phyloP scores from a whole-genome alignment of 768 basidiomycete genomes.

The Tulasnella calospora region DNA sequence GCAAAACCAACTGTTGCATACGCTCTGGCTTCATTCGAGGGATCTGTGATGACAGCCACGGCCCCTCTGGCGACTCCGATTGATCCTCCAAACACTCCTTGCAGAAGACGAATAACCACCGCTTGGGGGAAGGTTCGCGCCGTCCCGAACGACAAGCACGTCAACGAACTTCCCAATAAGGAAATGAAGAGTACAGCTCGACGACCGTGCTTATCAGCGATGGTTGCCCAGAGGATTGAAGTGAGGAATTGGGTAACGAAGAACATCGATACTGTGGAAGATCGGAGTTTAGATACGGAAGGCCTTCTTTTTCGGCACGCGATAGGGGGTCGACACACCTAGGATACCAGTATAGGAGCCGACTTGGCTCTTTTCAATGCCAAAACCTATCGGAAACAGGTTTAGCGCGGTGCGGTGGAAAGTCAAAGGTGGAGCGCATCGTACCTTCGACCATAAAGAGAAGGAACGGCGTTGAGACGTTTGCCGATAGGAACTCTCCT shows the following conservation, averaged over 20 bases:
- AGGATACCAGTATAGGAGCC: constrained; percentile 87
- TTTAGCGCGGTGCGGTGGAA: neutral
- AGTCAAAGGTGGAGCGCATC: constrained; percentile 28
- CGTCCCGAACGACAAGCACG: constrained; percentile 74
- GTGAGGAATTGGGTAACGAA: constrained; percentile 96
- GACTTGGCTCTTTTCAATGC: constrained; percentile 68
- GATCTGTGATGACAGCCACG: constrained; percentile 80
- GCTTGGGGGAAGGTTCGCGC: constrained; percentile 72
- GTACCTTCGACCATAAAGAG: constrained; percentile 89
- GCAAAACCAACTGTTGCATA: constrained; percentile 95
- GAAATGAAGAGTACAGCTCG: constrained; percentile 80
- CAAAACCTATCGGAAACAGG: constrained; percentile 40
- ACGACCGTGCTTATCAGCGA: constrained; percentile 85
- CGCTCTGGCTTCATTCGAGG: constrained; percentile 88
- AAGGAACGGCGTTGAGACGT: constrained; percentile 86
- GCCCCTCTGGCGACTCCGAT: constrained; percentile 91
- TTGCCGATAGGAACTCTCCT: constrained; percentile 90
- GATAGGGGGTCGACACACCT: constrained; percentile 43
- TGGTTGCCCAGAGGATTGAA: constrained; percentile 92
- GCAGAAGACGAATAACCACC: constrained; percentile 76
- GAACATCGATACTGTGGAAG: constrained; percentile 62
- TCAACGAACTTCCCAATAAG: constrained; percentile 76
- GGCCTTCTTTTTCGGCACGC: constrained; percentile 16
- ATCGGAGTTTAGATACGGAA: neutral
- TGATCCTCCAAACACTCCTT: constrained; percentile 89